Conservation (phyloP, 805 yeast genomes). For the Ogataea wickerhamii region DNA sequence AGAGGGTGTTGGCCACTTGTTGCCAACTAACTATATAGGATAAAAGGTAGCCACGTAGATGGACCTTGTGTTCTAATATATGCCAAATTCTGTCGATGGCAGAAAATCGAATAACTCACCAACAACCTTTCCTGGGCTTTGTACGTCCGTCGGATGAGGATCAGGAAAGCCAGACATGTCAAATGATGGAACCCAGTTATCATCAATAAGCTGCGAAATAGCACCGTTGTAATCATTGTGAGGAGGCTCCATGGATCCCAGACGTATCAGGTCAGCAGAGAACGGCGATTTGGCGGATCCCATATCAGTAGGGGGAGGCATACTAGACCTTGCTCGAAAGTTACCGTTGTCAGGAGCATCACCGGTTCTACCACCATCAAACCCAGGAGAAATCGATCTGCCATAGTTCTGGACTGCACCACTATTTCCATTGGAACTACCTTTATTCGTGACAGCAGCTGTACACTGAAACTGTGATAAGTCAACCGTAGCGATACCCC, state of each 20-base stretch:
- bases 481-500: background rate
- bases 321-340: background rate
- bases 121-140: conserved; percentile 4
- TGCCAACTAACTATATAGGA: too few species aligned
- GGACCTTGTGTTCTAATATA: too few species aligned
- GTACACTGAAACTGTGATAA: background rate
- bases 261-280: background rate
- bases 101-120: conserved; percentile 19
- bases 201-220: conserved; percentile 17
- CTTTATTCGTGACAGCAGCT: background rate
- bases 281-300: background rate
- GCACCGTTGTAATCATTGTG: background rate
- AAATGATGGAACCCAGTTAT: conserved; percentile 23
- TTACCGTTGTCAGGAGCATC: background rate
- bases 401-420: background rate
- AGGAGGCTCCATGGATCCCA: background rate
- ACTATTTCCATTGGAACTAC: background rate
- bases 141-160: conserved; percentile 2
- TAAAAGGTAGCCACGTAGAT: too few species aligned
- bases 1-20: too few species aligned
- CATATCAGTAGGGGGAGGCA: background rate
- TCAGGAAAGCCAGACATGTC: conserved; percentile 17
- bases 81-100: conserved; percentile 8
- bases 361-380: too few species aligned
- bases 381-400: background rate